Base-by-base conservation (phyloP, 345 rosid genomes). In the Conringia planisiliqua region DNA sequence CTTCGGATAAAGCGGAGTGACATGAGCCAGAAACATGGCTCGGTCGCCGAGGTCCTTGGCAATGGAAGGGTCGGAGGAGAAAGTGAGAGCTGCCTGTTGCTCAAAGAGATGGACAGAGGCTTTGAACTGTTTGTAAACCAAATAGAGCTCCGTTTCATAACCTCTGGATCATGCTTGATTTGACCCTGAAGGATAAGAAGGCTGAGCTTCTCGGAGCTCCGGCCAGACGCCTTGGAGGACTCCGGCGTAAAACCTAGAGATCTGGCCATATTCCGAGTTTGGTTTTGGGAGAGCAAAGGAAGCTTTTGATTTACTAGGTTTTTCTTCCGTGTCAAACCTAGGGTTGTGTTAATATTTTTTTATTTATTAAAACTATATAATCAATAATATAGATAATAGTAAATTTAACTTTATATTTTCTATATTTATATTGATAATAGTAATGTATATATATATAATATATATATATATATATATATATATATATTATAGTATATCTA, bases 151-250 rank as follows among this genome's bases (percentile, higher is more conserved):
- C 16, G 89, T 69, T 56, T 73, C 87, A 77, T 92, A 95, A 17
- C 98, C 97, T 92, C 90, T 0, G 99, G 97, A 65, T 95, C 99
- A 40, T 76, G 66, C 56, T 95, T 92, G 90, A 95, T 89, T 79
- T 92, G 90, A 2, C 91, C 89, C 48, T 88, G 97, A 46, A 90
- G 94, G 6, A 78, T 17, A 10, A 85, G 85, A 0, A 92, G 89
- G 57, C 88, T 90, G 44, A 92, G 61, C 81, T 85, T 92, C 78
- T 89, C 97, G 3, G 96, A 85, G 80, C 84, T 77, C 78, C 89
- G 86, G 32, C 99, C 94, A 8, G 98, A 85, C 3, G 97, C 95
- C 10, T 89, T 78, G 4, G 90, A 62, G 27, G 91, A 36, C 33
- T 85, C 96, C 83, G 86, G 77, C 73, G 85, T 71, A 24, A 38